Conservation (phyloP, 495 filamentous ascomycete species). For the Penicillium tannophilum region DNA sequence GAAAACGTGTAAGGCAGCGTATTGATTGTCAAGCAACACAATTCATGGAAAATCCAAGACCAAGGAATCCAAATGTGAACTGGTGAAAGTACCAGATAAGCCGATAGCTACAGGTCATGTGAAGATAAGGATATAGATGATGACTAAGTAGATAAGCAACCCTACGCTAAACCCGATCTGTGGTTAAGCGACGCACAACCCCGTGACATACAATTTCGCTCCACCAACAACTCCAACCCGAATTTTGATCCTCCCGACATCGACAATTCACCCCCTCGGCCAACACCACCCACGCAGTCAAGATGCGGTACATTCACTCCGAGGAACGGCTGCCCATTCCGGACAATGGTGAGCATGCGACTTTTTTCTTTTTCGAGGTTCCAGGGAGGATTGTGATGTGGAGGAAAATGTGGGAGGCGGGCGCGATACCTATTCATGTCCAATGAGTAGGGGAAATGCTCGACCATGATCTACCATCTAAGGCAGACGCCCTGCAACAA, state of each 20-base stretch:
- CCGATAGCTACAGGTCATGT: neutral
- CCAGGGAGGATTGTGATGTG: slow-evolving; percentile 6
- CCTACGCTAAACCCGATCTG: slow-evolving; percentile 46
- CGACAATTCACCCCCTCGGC: slow-evolving; percentile 53
- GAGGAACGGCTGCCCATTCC: slow-evolving; percentile 91
- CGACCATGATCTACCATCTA: neutral
- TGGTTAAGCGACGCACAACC: slow-evolving; percentile 55
- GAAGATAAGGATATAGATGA: slow-evolving; percentile 1
- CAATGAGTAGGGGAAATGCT: slow-evolving; percentile 8
- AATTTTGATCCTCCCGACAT: slow-evolving; percentile 52
- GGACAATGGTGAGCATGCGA: slow-evolving; percentile 80
- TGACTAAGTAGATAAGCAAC: slow-evolving; percentile 33
- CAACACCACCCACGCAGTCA: slow-evolving; percentile 57
- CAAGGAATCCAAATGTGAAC: too few species aligned
- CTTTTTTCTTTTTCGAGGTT: slow-evolving; percentile 22
- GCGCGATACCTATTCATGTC: slow-evolving; percentile 13
- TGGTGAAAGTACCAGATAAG: neutral
- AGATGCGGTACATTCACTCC: slow-evolving; percentile 98
- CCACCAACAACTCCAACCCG: slow-evolving; percentile 46
- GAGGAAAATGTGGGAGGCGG: slow-evolving; percentile 16
- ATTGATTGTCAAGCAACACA: too few species aligned
- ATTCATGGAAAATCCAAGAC: too few species aligned
- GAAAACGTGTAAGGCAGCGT: too few species aligned
- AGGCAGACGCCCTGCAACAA: slow-evolving; percentile 2
- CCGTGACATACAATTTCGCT: slow-evolving; percentile 48